Conservation (phyloP, 495 filamentous ascomycete genomes). For the Amphirosellinia nigrospora region DNA sequence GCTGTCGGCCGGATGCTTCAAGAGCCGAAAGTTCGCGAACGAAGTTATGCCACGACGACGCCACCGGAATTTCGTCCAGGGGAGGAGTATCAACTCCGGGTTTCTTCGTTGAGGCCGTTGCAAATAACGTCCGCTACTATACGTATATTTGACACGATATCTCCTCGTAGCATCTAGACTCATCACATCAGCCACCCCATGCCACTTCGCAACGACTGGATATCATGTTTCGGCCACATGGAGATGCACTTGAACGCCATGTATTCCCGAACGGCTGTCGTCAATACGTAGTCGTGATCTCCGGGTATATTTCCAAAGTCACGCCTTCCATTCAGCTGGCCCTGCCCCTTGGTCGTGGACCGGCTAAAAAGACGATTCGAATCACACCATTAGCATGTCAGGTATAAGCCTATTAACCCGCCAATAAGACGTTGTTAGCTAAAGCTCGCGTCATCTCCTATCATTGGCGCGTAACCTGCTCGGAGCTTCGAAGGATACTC, state of each 20-base stretch:
- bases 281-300: not conserved
- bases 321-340: not conserved
- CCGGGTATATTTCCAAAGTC: not conserved
- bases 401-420: not conserved
- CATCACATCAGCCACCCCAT: not conserved
- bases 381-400: not conserved
- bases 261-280: not conserved
- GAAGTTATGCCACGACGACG: not conserved
- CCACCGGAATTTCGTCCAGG: too few species aligned
- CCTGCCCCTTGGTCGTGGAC: not conserved
- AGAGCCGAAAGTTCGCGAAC: not conserved
- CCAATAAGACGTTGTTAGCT: not conserved
- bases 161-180: not conserved
- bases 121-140: not conserved
- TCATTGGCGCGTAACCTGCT: not conserved
- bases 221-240: not conserved
- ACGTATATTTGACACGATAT: not conserved
- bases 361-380: not conserved
- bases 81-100: not conserved
- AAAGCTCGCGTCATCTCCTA: not conserved
- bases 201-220: not conserved
- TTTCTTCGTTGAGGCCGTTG: not conserved
- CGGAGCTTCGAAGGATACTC: not conserved
- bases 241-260: not conserved
- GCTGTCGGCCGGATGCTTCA: not conserved